Base-by-base conservation (phyloP, 192 early-diverging fungal genomes). In the Coemansia sp. region DNA sequence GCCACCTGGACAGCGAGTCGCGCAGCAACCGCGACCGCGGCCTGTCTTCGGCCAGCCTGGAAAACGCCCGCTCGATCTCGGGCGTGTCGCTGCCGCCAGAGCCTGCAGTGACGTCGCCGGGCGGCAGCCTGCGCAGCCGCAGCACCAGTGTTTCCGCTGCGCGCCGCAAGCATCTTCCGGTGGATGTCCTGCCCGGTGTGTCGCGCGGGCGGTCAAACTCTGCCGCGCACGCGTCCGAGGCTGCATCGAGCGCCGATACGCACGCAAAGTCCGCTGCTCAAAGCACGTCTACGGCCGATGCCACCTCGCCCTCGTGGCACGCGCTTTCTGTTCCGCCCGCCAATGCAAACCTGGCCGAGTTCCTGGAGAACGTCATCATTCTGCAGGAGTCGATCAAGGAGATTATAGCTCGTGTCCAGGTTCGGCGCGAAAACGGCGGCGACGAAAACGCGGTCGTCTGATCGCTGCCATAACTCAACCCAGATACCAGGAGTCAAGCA, bases 341-440 rank as follows among this genome's bases (percentile, higher is more conserved):
- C 28, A 72, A 78, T 20, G 69, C 70, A 15, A 72, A 64, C 32
- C 53, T 70, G 22, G 58, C 77, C 23, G 66, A 73, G 67, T 78
- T 94, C 50, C 67, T 91, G 20, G 92, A 90, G 47, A 97, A 97
- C 71, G 89, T 92, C 21, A 85, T 97, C 20, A 89, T 94, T 30
- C 55, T 97, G 53, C 88, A 97, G 50, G 94, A 97, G 67, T 85
- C 86, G 14, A 86, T 90, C 32, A 97, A 97, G 58, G 94, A 97
- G 68, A 77, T 95, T 8, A 81, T 94, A 8, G 88, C 91, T 14
- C 75, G 89, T 11, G 72, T 94, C 29, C 88, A 90, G 58, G 87
- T 88, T 17, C 81, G 88, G 10, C 76, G 86, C 54, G 84, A 84
- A 62, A 69, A 85, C 31, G 86, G 88, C n/a, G 82, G 86, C 35